These are phyloP conservation scores for Osmanthus fragrans DNA, from an alignment of 257 asterid genomes.

Conservation along the genomic window DNA sequence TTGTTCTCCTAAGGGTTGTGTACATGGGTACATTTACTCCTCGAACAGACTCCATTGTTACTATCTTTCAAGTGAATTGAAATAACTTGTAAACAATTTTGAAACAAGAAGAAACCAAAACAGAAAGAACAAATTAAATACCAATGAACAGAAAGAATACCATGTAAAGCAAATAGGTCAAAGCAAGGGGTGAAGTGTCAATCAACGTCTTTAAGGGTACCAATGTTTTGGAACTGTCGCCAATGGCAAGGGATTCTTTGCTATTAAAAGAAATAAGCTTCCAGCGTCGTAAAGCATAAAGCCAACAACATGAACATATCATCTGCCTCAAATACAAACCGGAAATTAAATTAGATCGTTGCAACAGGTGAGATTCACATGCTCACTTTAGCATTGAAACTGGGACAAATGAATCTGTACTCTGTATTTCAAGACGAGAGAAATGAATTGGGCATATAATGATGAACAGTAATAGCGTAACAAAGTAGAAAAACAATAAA, in stretches of 20 bases:
- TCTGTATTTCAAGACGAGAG: not conserved
- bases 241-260: conserved; percentile 41
- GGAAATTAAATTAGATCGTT: not conserved
- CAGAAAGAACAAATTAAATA: conserved; percentile 4
- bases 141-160: conserved; percentile 38
- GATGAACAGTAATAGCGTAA: not conserved
- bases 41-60: conserved; percentile 88
- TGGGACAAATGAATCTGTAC: not conserved
- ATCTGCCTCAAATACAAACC: conserved; percentile 55
- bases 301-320: conserved; percentile 70
- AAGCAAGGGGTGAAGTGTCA: conserved; percentile 67
- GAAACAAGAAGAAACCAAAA: conserved; percentile 9
- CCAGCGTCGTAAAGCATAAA: conserved; percentile 58
- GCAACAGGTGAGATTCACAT: not conserved
- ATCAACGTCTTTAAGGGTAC: conserved; percentile 64
- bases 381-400: not conserved
- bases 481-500: not conserved
- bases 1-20: conserved; percentile 91
- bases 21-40: conserved; percentile 98
- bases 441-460: not conserved
- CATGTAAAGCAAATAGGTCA: conserved; percentile 86
- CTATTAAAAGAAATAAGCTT: conserved; percentile 65
- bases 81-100: conserved; percentile 25
- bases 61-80: conserved; percentile 69
- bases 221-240: conserved; percentile 47